These are phyloP conservation scores for Marchantia paleacea DNA, from an alignment of 225 moss, liverwort and hornwort genomes.

Conservation along the genomic window DNA sequence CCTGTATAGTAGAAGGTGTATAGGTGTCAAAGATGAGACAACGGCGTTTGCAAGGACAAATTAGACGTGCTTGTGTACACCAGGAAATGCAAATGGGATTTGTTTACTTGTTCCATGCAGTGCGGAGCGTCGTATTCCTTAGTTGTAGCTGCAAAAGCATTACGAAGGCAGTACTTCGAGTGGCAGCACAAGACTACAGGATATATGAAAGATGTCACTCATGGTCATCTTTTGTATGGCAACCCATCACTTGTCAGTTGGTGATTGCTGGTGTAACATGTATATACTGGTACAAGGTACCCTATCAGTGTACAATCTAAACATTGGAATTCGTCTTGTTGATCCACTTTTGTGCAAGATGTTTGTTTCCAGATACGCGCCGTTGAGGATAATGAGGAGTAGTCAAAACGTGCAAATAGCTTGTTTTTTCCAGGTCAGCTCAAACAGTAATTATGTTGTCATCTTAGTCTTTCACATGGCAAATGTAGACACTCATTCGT, in stretches of 20 bases:
- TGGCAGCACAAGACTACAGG: slow-evolving; percentile 7
- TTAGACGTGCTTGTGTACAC: background rate
- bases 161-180: background rate
- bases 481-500: too few species aligned
- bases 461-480: too few species aligned
- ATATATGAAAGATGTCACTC: slow-evolving; percentile 10
- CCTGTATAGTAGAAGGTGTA: background rate
- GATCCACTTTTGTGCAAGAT: background rate
- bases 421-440: too few species aligned
- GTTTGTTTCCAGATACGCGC: too few species aligned
- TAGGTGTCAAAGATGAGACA: background rate
- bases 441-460: too few species aligned
- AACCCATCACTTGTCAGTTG: slow-evolving; percentile 13
- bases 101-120: slow-evolving; percentile 1
- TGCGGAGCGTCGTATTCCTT: background rate
- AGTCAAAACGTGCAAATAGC: too few species aligned
- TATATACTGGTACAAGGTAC: background rate
- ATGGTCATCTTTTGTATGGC: slow-evolving; percentile 11
- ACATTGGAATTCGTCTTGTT: background rate
- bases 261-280: slow-evolving; percentile 8
- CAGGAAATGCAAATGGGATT: background rate
- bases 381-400: too few species aligned
- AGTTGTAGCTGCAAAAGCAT: slow-evolving; percentile 2
- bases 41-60: background rate
- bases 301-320: slow-evolving; percentile 10